These are phyloP conservation scores for Boletales sp. DNA, from an alignment of 768 basidiomycete genomes.

Conservation along the genomic window DNA sequence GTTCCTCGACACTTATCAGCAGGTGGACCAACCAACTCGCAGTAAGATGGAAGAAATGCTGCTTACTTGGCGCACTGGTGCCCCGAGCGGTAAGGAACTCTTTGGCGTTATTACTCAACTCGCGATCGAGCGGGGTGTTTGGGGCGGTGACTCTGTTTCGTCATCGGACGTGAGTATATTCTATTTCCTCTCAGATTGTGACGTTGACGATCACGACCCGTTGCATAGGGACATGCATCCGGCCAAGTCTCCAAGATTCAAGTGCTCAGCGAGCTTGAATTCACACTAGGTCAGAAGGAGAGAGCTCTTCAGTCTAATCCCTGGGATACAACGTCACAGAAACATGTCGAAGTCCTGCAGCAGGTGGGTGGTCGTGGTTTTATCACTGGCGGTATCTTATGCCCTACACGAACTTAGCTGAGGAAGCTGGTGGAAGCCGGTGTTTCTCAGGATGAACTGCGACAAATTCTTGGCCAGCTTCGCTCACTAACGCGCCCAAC, in stretches of 20 bases:
- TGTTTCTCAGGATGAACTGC: constrained; percentile 75
- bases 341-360: constrained; percentile 73
- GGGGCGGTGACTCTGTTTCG: constrained; percentile 54
- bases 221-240: constrained; percentile 34
- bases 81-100: constrained; percentile 74
- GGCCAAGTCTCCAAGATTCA: constrained; percentile 66
- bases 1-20: constrained; percentile 84
- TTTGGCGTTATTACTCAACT: constrained; percentile 81
- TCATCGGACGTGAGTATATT: constrained; percentile 37
- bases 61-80: constrained; percentile 88
- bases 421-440: constrained; percentile 73
- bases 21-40: constrained; percentile 80
- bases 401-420: constrained; percentile 39
- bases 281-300: constrained; percentile 78
- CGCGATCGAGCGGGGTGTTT: constrained; percentile 81
- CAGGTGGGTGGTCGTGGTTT: constrained; percentile 52
- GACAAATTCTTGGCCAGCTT: constrained; percentile 70
- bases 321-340: constrained; percentile 62
- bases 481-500: constrained; percentile 53
- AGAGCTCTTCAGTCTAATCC: constrained; percentile 68
- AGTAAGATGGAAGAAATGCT: constrained; percentile 99
- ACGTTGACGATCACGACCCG: constrained; percentile 5
- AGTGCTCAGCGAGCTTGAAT: constrained; percentile 81
- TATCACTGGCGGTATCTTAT: background rate
- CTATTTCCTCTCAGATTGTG: background rate